Evolutionary conservation across 1,139 yeast genomes (phyloP).

Genomic region (Kodamaea derodonti): DNA sequence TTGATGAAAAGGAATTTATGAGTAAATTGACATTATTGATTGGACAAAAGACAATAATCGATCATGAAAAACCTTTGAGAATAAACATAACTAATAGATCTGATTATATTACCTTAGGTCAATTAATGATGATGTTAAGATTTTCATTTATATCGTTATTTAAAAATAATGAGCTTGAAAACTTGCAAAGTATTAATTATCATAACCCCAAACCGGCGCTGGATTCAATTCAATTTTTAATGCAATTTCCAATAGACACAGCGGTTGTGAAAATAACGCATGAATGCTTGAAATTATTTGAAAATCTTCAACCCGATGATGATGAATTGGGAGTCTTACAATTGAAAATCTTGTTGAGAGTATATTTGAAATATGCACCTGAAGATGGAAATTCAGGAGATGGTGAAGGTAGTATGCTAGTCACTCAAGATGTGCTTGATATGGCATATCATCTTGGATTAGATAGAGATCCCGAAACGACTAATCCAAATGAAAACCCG

Average conservation of each 20-base stretch:
- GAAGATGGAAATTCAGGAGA: conserved; percentile 16
- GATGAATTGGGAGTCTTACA: conserved; percentile 12
- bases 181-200: conserved; percentile 8
- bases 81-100: conserved; percentile 9
- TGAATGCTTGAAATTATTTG: conserved; percentile 18
- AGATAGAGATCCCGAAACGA: conserved; percentile 11
- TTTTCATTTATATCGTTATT: conserved; percentile 16
- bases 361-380: conserved; percentile 14
- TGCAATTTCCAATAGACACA: conserved; percentile 29
- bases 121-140: conserved; percentile 15
- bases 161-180: conserved; percentile 12
- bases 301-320: neutral
- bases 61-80: conserved; percentile 7
- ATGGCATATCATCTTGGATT: conserved; percentile 14
- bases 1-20: conserved; percentile 17
- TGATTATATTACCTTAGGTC: conserved; percentile 13
- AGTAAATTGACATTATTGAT: conserved; percentile 11
- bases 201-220: conserved; percentile 10
- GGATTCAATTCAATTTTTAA: conserved; percentile 17
- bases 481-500: conserved; percentile 12
- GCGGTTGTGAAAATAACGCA: conserved; percentile 26
- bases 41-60: conserved; percentile 10
- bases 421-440: conserved; percentile 12
- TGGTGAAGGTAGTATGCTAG: conserved; percentile 13
- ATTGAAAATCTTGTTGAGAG: conserved; percentile 12